These are phyloP conservation scores for Fusarium sp. DNA, from an alignment of 2,329 filamentous ascomycete species.

Conservation along the genomic window DNA sequence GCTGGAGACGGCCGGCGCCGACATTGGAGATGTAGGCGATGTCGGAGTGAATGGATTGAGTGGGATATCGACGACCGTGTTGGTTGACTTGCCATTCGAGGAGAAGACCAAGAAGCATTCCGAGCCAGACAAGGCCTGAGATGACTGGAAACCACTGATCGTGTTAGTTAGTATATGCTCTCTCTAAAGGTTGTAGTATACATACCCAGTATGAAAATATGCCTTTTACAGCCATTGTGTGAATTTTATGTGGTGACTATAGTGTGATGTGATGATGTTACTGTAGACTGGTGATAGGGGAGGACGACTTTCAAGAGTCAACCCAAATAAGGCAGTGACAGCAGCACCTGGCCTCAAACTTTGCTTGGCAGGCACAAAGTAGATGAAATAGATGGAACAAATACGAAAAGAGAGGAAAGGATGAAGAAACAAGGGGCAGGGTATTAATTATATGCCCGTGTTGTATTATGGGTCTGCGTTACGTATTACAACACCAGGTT, in stretches of 20 bases:
- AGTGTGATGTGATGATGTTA: not conserved
- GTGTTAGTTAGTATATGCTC: constrained; percentile 29
- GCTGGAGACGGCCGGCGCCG: constrained; percentile 71
- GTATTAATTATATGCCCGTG: constrained; percentile 13
- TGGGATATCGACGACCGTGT: constrained; percentile 65
- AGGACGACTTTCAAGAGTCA: not conserved
- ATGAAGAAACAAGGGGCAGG: not conserved
- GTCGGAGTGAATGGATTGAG: constrained; percentile 65
- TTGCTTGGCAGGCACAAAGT: constrained; percentile 2
- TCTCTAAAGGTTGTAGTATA: not conserved
- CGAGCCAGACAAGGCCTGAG: constrained; percentile 71
- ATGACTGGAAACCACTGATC: constrained; percentile 71
- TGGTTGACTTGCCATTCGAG: constrained; percentile 72
- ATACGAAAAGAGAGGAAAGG: not conserved
- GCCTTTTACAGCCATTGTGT: constrained; percentile 46
- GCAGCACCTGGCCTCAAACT: not conserved
- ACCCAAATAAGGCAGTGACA: constrained; percentile 5
- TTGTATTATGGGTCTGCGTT: constrained; percentile 18
- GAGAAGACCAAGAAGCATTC: constrained; percentile 74
- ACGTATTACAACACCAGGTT: constrained; percentile 4
- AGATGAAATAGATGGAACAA: not conserved
- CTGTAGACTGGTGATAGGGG: not conserved
- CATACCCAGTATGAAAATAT: constrained; percentile 54
- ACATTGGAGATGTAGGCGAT: constrained; percentile 80
- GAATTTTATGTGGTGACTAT: not conserved